A percentile compares a stretch with the other conserved stretches of the same genome.
phyloP scores from a whole-genome alignment of 345 rosid genomes.

The Jatropha curcas region DNA sequence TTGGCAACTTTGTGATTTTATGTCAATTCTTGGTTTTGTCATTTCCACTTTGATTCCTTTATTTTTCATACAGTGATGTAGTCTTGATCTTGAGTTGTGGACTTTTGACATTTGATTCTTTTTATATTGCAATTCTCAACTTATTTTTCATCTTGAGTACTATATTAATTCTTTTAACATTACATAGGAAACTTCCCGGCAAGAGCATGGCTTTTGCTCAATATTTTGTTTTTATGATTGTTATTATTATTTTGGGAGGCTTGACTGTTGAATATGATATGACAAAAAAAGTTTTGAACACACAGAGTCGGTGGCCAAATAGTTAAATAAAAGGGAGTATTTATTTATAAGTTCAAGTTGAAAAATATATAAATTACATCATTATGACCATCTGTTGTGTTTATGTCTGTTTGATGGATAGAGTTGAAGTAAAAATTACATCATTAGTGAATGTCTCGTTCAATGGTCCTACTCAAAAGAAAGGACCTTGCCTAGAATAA shows the following conservation, averaged over 20 bases:
- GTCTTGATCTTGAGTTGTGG: too few relatives aligned
- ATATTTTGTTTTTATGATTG: background rate
- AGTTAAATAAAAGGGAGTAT: background rate
- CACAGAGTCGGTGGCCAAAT: too few relatives aligned
- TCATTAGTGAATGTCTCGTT: background rate
- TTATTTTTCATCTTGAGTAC: background rate
- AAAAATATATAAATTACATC: background rate
- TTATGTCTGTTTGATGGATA: background rate
- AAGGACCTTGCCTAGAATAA: background rate
- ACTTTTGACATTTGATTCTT: too few relatives aligned
- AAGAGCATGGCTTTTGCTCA: background rate
- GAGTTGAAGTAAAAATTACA: background rate
- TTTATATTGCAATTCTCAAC: background rate
- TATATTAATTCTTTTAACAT: background rate
- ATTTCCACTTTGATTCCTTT: too few relatives aligned
- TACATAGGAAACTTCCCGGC: background rate
- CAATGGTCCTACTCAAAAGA: slow-evolving; percentile 1
- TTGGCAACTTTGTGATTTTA: too few relatives aligned
- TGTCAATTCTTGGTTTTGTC: background rate
- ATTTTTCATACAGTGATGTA: too few relatives aligned
- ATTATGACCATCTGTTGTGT: too few relatives aligned
- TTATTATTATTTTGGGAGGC: background rate
- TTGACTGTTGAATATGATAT: background rate
- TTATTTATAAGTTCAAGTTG: background rate
- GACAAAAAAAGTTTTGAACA: too few relatives aligned